Evolutionary conservation across 140 eudicot species (phyloP).

Genomic region (Cichorium intybus): DNA sequence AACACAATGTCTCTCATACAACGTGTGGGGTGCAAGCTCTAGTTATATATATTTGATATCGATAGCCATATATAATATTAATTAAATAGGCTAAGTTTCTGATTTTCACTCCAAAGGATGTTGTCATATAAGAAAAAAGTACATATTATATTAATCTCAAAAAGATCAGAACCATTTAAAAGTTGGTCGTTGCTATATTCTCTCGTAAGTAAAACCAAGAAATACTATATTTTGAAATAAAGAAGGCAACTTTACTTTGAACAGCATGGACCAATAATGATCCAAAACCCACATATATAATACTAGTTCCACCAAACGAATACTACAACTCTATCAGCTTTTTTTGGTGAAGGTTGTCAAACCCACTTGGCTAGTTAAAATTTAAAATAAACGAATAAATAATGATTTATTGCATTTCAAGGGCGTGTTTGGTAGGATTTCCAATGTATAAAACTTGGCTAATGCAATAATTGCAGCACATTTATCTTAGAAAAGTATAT

Average conservation of each 20-base stretch:
- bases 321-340: not conserved
- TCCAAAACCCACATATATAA: not conserved
- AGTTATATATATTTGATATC: too few relatives aligned
- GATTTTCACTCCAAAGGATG: not conserved
- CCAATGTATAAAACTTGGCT: too few relatives aligned
- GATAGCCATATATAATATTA: too few relatives aligned
- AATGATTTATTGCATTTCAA: too few relatives aligned
- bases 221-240: not conserved
- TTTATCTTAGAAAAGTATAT: too few relatives aligned
- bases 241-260: not conserved
- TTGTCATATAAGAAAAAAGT: not conserved
- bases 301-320: too few relatives aligned
- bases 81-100: not conserved
- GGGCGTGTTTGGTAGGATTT: not conserved
- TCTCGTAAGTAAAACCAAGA: not conserved
- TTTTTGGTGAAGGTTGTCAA: not conserved
- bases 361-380: not conserved
- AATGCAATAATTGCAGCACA: too few relatives aligned
- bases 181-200: not conserved
- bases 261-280: not conserved
- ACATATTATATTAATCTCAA: not conserved
- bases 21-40: too few relatives aligned
- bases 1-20: too few relatives aligned
- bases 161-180: not conserved
- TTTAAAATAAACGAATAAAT: not conserved